Percentiles rank a stretch among this genome's conserved stretches.
Evolutionary conservation across 768 basidiomycete species (phyloP).

Genomic region (Lentinula aciculospora): DNA sequence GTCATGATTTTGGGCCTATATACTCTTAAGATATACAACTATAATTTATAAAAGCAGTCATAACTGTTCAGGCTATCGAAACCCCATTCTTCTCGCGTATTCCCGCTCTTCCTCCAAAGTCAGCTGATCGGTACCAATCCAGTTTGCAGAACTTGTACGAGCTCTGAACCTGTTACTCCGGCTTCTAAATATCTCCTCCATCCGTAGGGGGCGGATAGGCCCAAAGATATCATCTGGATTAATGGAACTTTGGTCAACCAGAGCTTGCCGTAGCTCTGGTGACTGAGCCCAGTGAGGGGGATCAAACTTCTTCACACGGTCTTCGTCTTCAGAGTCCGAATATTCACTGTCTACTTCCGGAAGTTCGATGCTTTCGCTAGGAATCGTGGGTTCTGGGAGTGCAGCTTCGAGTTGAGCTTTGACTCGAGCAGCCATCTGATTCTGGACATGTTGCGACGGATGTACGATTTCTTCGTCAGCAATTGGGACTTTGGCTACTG

Average conservation of each 20-base stretch:
- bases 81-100: conserved; percentile 91
- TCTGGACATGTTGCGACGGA: conserved; percentile 59
- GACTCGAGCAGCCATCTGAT: conserved; percentile 66
- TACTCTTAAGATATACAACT: not conserved
- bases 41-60: not conserved
- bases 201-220: conserved; percentile 73
- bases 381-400: conserved; percentile 39
- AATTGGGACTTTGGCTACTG: conserved; percentile 19
- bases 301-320: conserved; percentile 64
- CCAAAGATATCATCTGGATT: conserved; percentile 94
- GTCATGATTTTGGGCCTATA: no score
- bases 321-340: conserved; percentile 93
- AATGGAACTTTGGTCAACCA: conserved; percentile 78
- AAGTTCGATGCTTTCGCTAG: conserved; percentile 82
- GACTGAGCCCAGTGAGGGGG: conserved; percentile 90
- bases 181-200: conserved; percentile 90
- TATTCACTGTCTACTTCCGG: conserved; percentile 97
- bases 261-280: conserved; percentile 73
- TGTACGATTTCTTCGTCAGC: conserved; percentile 49
- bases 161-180: conserved; percentile 80
- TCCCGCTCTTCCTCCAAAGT: conserved; percentile 80
- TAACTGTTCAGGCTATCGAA: conserved; percentile 27
- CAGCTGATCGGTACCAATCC: conserved; percentile 87
- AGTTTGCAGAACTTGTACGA: conserved; percentile 92
- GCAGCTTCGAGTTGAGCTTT: conserved; percentile 64